phyloP scores from a whole-genome alignment of 352 stramenopile species.

The Globisporangium orthogonon region DNA sequence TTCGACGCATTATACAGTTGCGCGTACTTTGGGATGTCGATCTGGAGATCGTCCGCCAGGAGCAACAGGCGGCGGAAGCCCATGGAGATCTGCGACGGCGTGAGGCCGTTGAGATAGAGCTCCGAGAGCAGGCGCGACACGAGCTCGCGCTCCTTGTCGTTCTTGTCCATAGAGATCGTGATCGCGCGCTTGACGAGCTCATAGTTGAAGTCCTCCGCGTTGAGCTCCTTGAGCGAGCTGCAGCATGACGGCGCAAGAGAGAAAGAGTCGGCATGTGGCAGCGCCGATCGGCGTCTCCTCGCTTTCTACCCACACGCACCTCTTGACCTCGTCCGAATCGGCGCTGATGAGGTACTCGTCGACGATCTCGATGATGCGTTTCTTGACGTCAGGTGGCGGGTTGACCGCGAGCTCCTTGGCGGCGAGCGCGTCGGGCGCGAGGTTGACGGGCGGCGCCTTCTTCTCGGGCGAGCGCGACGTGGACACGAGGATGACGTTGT shows the following conservation, averaged over 20 bases:
- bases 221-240: conserved; percentile 63
- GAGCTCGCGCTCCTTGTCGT: conserved; percentile 90
- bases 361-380: conserved; percentile 86
- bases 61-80: conserved; percentile 97
- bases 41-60: conserved; percentile 93
- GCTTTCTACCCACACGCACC: conserved; percentile 13
- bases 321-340: conserved; percentile 88
- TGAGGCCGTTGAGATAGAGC: conserved; percentile 88
- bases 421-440: conserved; percentile 60
- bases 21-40: conserved; percentile 90
- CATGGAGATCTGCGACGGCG: conserved; percentile 69
- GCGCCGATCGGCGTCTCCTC: too few species aligned
- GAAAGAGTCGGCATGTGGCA: too few species aligned
- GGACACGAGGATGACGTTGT: conserved; percentile 85
- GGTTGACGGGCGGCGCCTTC: conserved; percentile 30
- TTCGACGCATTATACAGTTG: too few species aligned
- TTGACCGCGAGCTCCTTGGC: conserved; percentile 77
- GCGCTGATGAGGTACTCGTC: conserved; percentile 86
- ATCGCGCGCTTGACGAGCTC: conserved; percentile 94
- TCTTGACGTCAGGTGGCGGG: conserved; percentile 81
- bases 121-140: conserved; percentile 90
- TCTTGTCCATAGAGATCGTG: conserved; percentile 93
- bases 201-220: conserved; percentile 80
- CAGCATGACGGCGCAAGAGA: not conserved
- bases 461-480: conserved; percentile 35